phyloP scores from a whole-genome alignment of 1,284 basidiomycete species.

The Porodaedalea pini region DNA sequence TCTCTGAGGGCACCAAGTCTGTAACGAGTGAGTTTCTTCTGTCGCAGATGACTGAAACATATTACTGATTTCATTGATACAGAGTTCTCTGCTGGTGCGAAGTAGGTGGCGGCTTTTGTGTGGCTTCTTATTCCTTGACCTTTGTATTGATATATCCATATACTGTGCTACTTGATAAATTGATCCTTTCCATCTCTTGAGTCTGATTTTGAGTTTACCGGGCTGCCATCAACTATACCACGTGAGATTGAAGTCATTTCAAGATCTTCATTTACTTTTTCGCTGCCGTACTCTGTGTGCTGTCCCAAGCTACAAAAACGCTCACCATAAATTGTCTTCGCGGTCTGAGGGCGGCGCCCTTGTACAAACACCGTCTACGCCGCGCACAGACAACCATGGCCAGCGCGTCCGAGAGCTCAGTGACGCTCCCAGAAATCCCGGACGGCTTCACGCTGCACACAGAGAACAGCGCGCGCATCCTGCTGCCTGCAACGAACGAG shows the following conservation, averaged over 20 bases:
- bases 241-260: neutral
- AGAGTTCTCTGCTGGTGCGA: slow-evolving; percentile 37
- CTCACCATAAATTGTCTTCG: slow-evolving; percentile 4
- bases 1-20: slow-evolving; percentile 75
- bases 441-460: slow-evolving; percentile 78
- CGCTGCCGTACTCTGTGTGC: neutral
- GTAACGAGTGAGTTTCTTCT: slow-evolving; percentile 17
- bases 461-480: slow-evolving; percentile 82
- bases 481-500: slow-evolving; percentile 71
- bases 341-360: slow-evolving; percentile 11
- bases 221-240: no score
- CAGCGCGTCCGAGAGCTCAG: slow-evolving; percentile 19
- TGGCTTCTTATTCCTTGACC: neutral
- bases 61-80: neutral
- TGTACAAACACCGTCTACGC: slow-evolving; percentile 8
- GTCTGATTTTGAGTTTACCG: neutral
- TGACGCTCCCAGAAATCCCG: slow-evolving; percentile 68
- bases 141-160: slow-evolving; percentile 14
- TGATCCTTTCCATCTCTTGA: neutral
- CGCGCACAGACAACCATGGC: neutral
- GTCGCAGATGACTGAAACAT: slow-evolving; percentile 14
- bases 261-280: neutral
- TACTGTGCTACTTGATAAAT: slow-evolving; percentile 14
- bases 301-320: neutral
- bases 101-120: slow-evolving; percentile 26